phyloP scores from a whole-genome alignment of 2,329 filamentous ascomycete genomes.

The Leptographium procerum region DNA sequence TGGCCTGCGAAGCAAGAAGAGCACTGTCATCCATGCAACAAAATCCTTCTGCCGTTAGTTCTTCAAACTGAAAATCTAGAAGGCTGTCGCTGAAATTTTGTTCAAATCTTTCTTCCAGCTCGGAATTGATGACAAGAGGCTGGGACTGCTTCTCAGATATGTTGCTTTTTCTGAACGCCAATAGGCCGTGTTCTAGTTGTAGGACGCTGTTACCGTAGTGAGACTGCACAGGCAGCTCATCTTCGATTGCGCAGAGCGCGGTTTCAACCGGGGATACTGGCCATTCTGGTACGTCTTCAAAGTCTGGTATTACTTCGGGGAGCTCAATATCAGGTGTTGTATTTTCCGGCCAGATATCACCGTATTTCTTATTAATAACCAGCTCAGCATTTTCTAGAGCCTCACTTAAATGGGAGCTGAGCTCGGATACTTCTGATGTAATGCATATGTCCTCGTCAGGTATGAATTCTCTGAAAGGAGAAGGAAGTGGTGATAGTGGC shows the following conservation, averaged over 20 bases:
- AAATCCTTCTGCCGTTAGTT: neutral
- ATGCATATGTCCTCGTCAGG: conserved; percentile 5
- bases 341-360: neutral
- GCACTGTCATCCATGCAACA: neutral
- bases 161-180: neutral
- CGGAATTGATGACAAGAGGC: neutral
- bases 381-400: conserved; percentile 5
- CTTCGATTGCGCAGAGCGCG: neutral
- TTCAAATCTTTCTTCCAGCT: neutral
- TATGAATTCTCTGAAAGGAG: neutral
- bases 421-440: conserved; percentile 9
- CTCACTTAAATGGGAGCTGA: conserved; percentile 8
- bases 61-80: neutral
- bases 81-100: neutral
- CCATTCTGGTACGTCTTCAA: neutral
- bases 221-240: neutral
- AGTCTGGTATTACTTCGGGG: neutral
- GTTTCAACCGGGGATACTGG: neutral
- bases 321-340: neutral
- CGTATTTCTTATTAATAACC: neutral
- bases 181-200: neutral
- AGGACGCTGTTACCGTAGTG: neutral
- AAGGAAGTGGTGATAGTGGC: conserved; percentile 4
- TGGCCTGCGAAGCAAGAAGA: neutral
- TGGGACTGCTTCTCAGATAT: neutral